Base-by-base conservation (phyloP, 2,329 filamentous ascomycete genomes). In the Teratosphaeria gauchensis region DNA sequence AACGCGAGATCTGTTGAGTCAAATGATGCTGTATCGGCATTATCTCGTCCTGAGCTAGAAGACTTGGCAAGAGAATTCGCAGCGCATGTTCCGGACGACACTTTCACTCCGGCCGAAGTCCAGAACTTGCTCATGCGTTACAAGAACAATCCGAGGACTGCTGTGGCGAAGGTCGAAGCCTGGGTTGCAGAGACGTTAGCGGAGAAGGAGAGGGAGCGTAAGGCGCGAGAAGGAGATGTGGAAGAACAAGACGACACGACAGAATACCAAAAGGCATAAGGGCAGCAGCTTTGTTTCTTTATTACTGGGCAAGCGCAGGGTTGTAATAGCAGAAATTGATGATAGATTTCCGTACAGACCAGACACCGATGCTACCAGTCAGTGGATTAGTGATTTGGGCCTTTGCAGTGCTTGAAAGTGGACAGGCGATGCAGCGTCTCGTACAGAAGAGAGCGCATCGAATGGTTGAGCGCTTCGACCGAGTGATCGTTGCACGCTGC, bases 51-150 rank as follows among this genome's bases (percentile, higher is more conserved):
- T 11, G 67, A 72, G 32, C 54, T 82, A 19, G 66, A 72, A 14
- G 62, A 63, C 4, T 70, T 82, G 62, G 76, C 79, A 9, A 59
- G 70, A 6, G 62, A 74, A 4, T 83, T 82, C 64, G 76, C 80
- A 1, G 64, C 67, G 1, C 61, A 68, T 35, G 58, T 83, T 7
- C 79, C 79, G 0, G 76, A 80, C 56, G 66, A 72, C 24, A 73
- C 63, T 6, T 80, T 82, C 59, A 78, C 77, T 12, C 80, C 79
- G 0, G 79, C 80, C 3, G 78, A 82, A 66, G 74, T 82, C 33
- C 78, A 82, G 64, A 79, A 77, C 12, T 80, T 79, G 61, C 69
- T 83, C 38, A 72, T 83, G 56, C 75, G 73, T 60, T 69, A 77
- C 59, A 80, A 80, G 70, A 78, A 77, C 59, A 75, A 77, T 55